Evolutionary conservation across 176 grass and related monocot species (phyloP), one percentile per base, ranked within the genome.

Genomic region (Puya raimondii): DNA sequence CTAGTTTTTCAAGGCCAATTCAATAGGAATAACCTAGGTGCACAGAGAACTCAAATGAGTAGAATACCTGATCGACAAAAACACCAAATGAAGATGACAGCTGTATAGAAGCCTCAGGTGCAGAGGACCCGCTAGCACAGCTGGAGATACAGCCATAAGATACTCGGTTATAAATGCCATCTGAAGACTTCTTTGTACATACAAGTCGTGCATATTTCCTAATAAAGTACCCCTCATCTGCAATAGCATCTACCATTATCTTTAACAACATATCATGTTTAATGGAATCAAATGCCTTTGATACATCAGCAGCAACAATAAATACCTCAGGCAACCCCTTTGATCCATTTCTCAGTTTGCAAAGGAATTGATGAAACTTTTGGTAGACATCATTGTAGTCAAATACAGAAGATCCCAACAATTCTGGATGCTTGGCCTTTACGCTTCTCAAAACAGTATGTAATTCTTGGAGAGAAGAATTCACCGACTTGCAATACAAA

Each of bases 241-340:
- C 70, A 50, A 96, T 71, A 74, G 76, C 67, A 29, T 81, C 68
- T 26, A 78, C 69, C 72, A 92, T 74, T 66, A 92, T 85, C 80
- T 78, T 71, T 23, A 85, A 70, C 57, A 96, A 7, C 79, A 76
- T 83, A 48, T 96, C 89, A 56, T 92, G 93, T 18, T 50, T 51
- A 71, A 96, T 80, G 66, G 73, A 96, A 70, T 92, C 86, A 23
- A 92, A 96, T 74, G 93, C 93, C 71, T 92, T 96, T 5, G 71
- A 82, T 56, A 92, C 93, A 87, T 96, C 86, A 79, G 89, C 93
- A 77, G 90, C 93, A 73, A 96, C 86, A 67, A 96, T 83, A 76
- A 83, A 96, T 83, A 90, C 70, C 65, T 89, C 70, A 1, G 58
- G 51, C 72, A 79, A 75, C 65, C 63, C 16, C 52, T 71, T 69